Evolutionary conservation across 768 basidiomycete species (phyloP).

Genomic region (Melanogaster broomeanus): DNA sequence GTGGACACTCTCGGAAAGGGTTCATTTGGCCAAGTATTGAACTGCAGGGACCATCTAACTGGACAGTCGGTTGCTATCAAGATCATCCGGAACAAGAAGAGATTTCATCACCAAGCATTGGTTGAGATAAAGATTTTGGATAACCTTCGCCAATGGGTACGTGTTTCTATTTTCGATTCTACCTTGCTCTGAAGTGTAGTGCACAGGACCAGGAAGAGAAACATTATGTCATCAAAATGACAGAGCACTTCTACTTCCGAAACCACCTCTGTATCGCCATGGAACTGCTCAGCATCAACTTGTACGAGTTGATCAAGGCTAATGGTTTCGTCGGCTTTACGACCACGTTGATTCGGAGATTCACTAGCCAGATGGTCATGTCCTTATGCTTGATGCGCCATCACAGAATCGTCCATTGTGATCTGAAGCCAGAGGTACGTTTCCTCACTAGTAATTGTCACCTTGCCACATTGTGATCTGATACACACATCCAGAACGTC

Average conservation of each 20-base stretch:
- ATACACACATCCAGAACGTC: conserved; percentile 67
- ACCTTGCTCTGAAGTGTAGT: not conserved
- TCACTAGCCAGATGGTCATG: conserved; percentile 93
- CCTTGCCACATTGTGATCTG: not conserved
- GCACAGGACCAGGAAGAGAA: conserved; percentile 94
- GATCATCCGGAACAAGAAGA: conserved; percentile 98
- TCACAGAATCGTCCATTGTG: conserved; percentile 97
- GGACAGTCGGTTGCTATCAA: conserved; percentile 98
- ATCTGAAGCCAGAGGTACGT: conserved; percentile 94
- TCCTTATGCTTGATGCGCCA: conserved; percentile 93
- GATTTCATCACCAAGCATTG: conserved; percentile 96
- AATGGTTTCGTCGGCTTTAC: conserved; percentile 99
- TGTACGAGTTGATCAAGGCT: conserved; percentile 98
- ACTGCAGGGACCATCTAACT: conserved; percentile 93
- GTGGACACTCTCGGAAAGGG: conserved; percentile 94
- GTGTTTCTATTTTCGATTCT: conserved; percentile 27
- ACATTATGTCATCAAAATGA: conserved; percentile 97
- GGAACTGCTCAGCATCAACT: conserved; percentile 96
- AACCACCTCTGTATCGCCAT: conserved; percentile 98
- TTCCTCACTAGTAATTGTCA: not conserved
- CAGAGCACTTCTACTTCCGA: conserved; percentile 97
- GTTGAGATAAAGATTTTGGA: conserved; percentile 99
- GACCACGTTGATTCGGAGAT: conserved; percentile 90
- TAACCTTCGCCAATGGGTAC: conserved; percentile 94
- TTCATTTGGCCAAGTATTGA: conserved; percentile 95